Conservation (phyloP, 2,329 filamentous ascomycete genomes). For the Colletotrichum eleusines region DNA sequence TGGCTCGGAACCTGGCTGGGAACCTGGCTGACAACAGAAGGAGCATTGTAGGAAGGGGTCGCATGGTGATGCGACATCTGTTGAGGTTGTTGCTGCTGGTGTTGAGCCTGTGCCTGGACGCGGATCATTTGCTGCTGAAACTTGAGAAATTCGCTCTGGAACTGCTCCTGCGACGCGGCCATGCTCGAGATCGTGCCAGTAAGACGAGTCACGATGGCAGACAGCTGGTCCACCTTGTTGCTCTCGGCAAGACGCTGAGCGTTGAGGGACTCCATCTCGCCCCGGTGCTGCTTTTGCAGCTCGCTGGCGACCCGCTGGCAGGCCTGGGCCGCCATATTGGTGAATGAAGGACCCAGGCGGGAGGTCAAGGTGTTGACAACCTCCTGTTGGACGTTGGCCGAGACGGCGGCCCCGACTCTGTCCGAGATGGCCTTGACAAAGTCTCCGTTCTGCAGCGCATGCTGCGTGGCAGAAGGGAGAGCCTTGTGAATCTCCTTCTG, state of each 20-base stretch:
- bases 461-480: conserved; percentile 75
- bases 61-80: conserved; percentile 35
- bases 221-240: conserved; percentile 80
- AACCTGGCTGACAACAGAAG: conserved; percentile 36
- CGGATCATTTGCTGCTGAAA: conserved; percentile 63
- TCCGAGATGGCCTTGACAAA: conserved; percentile 80
- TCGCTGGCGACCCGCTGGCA: conserved; percentile 77
- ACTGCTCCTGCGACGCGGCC: conserved; percentile 75
- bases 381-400: conserved; percentile 76
- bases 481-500: conserved; percentile 79
- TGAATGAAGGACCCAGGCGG: conserved; percentile 75
- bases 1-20: conserved; percentile 33
- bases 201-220: conserved; percentile 73
- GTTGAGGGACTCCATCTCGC: conserved; percentile 64
- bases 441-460: conserved; percentile 79
- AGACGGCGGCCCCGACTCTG: conserved; percentile 75
- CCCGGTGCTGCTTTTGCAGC: conserved; percentile 71
- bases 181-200: conserved; percentile 77
- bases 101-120: conserved; percentile 52
- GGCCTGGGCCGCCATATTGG: conserved; percentile 72
- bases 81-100: conserved; percentile 32
- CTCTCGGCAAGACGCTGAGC: conserved; percentile 63
- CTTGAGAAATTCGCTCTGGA: conserved; percentile 74
- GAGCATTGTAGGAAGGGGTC: conserved; percentile 33
- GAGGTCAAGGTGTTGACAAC: conserved; percentile 71